Conservation (phyloP, 1,139 yeast genomes). For the Zygosaccharomyces sapae region DNA sequence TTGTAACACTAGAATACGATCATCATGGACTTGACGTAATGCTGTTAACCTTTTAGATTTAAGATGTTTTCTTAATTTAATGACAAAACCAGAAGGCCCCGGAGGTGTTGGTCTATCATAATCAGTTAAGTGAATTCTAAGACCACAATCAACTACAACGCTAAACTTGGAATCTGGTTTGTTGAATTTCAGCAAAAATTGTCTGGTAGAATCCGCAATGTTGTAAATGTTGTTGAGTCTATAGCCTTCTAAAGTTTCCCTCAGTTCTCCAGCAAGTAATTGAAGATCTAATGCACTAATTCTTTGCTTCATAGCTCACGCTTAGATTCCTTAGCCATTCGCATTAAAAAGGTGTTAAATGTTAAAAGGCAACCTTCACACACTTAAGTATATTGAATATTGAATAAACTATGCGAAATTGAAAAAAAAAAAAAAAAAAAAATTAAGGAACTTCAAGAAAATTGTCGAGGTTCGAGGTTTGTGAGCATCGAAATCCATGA, state of each 20-base stretch:
- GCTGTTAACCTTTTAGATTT: constrained; percentile 73
- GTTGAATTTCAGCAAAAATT: constrained; percentile 75
- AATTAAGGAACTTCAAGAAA: too few relatives aligned
- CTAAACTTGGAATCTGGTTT: constrained; percentile 76
- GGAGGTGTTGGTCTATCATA: constrained; percentile 77
- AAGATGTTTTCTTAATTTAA: constrained; percentile 80
- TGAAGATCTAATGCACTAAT: constrained; percentile 79
- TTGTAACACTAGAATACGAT: constrained; percentile 73
- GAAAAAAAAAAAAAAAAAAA: not conserved
- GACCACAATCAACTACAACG: constrained; percentile 81
- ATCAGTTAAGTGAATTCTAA: constrained; percentile 71
- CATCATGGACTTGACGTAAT: constrained; percentile 69
- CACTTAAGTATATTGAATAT: not conserved
- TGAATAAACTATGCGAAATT: not conserved
- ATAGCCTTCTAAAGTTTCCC: constrained; percentile 51
- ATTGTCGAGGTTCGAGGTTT: too few relatives aligned
- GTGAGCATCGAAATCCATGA: not conserved
- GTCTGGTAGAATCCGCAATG: constrained; percentile 65
- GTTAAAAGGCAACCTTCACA: not conserved
- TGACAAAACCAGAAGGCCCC: constrained; percentile 78
- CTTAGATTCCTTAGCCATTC: not conserved
- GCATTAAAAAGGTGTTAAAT: not conserved
- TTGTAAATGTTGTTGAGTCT: constrained; percentile 84
- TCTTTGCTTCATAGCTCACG: constrained; percentile 59
- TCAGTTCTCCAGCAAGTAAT: constrained; percentile 64